Evolutionary conservation across 2,329 filamentous ascomycete genomes (phyloP).

Genomic region (Verticillium longisporum): DNA sequence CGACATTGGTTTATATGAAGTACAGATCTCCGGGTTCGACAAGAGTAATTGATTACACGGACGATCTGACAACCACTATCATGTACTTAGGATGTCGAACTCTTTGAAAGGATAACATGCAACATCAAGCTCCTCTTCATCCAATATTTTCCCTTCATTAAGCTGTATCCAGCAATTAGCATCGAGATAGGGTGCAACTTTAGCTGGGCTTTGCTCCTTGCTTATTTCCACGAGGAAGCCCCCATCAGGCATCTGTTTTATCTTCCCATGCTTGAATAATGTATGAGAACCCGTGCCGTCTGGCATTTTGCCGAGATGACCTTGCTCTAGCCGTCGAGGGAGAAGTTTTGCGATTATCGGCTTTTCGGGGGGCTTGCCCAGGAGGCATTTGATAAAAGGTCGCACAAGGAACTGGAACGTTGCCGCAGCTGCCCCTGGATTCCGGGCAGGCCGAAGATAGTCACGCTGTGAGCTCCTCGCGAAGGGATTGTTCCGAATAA

Average conservation of each 20-base stretch:
- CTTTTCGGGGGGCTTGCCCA: not conserved
- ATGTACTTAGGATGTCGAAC: too few relatives aligned
- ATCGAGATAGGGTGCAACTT: not conserved
- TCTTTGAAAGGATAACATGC: too few relatives aligned
- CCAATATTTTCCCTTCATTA: not conserved
- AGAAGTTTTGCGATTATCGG: not conserved
- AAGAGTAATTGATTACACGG: too few relatives aligned
- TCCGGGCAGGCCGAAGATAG: not conserved
- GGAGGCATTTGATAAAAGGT: too few relatives aligned
- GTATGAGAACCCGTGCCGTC: not conserved
- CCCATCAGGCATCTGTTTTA: not conserved
- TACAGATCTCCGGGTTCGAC: too few relatives aligned
- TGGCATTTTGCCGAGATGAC: not conserved
- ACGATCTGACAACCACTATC: not conserved
- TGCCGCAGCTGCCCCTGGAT: not conserved
- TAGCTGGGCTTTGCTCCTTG: conserved; percentile 1
- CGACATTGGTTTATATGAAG: not conserved
- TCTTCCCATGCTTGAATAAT: too few relatives aligned
- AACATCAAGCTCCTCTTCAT: not conserved
- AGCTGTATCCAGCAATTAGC: conserved; percentile 2
- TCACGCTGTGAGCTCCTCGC: not conserved
- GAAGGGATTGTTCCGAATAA: not conserved
- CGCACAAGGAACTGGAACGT: not conserved
- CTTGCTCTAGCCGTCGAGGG: not conserved
- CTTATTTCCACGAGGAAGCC: not conserved